Conservation (phyloP, 306 rosid species). For the Bauhinia variegata region DNA sequence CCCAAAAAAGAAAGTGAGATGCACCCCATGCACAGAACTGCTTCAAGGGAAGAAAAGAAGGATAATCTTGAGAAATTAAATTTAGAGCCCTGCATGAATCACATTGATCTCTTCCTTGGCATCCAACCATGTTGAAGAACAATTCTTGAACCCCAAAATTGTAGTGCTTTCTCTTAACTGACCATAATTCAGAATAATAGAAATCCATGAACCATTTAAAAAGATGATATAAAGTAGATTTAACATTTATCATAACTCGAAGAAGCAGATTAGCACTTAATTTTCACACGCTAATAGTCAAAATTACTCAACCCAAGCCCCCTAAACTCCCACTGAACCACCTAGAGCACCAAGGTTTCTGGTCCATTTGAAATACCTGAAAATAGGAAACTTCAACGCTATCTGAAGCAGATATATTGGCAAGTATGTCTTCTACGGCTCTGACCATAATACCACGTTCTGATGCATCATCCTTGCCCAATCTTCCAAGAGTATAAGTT, state of each 20-base stretch:
- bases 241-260: too few relatives aligned
- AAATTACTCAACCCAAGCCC: background rate
- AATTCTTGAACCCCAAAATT: background rate
- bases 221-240: background rate
- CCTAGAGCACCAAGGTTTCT: background rate
- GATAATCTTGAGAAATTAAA: too few relatives aligned
- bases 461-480: conserved; percentile 63
- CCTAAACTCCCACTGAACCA: background rate
- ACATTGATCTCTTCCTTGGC: too few relatives aligned
- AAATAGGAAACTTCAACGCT: conserved; percentile 64
- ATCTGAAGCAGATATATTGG: conserved; percentile 49
- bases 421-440: conserved; percentile 67
- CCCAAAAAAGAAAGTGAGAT: too few relatives aligned
- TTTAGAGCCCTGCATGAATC: too few relatives aligned
- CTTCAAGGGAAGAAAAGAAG: too few relatives aligned
- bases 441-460: conserved; percentile 74
- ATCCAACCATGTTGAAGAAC: too few relatives aligned
- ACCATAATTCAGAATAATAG: too few relatives aligned
- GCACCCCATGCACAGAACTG: too few relatives aligned
- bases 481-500: conserved; percentile 68
- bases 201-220: background rate
- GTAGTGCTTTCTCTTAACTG: too few relatives aligned
- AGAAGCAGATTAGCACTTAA: background rate
- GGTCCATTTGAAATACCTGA: conserved; percentile 49
- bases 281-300: background rate